Percentiles rank a stretch among this genome's conserved stretches.
phyloP scores from a whole-genome alignment of 441 rosid genomes.

The Eutrema salsugineum region DNA sequence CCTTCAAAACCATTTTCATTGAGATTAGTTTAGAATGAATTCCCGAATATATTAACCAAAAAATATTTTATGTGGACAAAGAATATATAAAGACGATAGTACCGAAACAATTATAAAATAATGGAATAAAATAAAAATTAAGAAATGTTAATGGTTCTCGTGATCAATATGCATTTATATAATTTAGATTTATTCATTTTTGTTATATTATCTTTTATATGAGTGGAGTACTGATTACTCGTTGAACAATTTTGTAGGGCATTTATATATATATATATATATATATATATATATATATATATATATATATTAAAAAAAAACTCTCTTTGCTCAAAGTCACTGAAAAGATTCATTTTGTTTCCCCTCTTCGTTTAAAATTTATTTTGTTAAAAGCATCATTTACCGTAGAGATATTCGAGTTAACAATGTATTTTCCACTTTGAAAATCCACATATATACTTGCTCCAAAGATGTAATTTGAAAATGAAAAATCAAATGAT shows the following conservation, averaged over 20 bases:
- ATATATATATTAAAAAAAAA: not conserved
- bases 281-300: too few relatives aligned
- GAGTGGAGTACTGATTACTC: constrained; percentile 24
- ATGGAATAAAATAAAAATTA: not conserved
- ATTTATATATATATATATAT: too few relatives aligned
- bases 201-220: constrained; percentile 4
- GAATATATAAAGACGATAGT: not conserved
- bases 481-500: not conserved
- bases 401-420: not conserved
- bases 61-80: not conserved
- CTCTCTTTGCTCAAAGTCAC: constrained; percentile 20
- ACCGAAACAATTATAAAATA: not conserved
- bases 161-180: constrained; percentile 1
- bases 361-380: constrained; percentile 6
- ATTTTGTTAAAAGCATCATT: constrained; percentile 17
- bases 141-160: constrained; percentile 17
- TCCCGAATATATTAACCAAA: not conserved
- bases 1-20: not conserved
- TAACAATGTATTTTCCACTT: not conserved
- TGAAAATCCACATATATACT: not conserved
- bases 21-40: not conserved
- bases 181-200: not conserved
- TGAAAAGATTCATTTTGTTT: constrained; percentile 29
- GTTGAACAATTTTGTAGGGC: constrained; percentile 15
- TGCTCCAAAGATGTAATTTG: not conserved